phyloP scores from a whole-genome alignment of 192 early-diverging fungal genomes.

The Chytriomyces sp. region DNA sequence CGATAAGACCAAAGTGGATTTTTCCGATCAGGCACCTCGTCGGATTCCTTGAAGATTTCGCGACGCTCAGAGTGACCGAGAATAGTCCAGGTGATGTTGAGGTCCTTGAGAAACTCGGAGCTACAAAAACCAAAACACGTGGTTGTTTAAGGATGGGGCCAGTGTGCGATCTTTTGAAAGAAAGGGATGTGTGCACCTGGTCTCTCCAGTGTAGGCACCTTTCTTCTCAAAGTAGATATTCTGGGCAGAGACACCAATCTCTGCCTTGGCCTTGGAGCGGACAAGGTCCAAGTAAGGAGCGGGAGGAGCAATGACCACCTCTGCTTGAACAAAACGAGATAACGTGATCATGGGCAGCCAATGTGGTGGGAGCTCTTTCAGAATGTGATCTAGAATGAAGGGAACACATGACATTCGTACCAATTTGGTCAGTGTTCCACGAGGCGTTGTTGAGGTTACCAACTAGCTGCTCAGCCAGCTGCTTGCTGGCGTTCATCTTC shows the following conservation, averaged over 20 bases:
- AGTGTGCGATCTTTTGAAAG: constrained; percentile 66
- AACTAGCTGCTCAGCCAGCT: constrained; percentile 75
- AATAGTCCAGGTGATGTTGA: constrained; percentile 93
- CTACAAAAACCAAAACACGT: constrained; percentile 30
- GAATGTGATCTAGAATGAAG: not conserved
- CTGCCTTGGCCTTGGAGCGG: constrained; percentile 72
- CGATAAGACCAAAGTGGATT: not conserved
- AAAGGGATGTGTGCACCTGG: constrained; percentile 71
- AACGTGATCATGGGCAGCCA: not conserved
- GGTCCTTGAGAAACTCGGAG: constrained; percentile 94
- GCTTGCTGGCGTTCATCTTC: constrained; percentile 96
- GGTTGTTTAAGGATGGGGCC: not conserved
- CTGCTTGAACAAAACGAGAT: constrained; percentile 46
- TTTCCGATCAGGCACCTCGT: constrained; percentile 58
- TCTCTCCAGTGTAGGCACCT: constrained; percentile 98
- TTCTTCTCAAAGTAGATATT: constrained; percentile 85
- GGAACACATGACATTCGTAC: constrained; percentile 49
- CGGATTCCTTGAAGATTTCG: constrained; percentile 85
- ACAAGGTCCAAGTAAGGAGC: constrained; percentile 85
- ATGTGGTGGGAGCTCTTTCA: not conserved
- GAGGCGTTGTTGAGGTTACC: constrained; percentile 73
- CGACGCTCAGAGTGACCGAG: constrained; percentile 99
- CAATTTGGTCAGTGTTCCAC: constrained; percentile 63
- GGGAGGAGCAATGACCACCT: constrained; percentile 97
- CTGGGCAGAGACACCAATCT: constrained; percentile 92